Percentiles rank a stretch among this genome's conserved stretches.
Evolutionary conservation across 768 basidiomycete genomes (phyloP).

Genomic region (Austroboletus eburneus): DNA sequence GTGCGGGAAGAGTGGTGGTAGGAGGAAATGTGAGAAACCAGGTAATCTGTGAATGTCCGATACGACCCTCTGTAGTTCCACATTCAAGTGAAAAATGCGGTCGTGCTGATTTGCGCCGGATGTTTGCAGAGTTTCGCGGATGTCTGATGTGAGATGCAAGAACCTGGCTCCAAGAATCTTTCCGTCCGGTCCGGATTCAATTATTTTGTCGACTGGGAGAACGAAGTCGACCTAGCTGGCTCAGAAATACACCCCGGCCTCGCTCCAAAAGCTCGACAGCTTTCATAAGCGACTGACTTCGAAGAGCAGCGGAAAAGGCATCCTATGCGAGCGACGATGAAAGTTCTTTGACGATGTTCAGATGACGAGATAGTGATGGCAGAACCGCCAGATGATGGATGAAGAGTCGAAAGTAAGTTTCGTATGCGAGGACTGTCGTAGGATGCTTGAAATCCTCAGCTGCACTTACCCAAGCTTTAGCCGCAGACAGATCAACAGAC

Average conservation of each 20-base stretch:
- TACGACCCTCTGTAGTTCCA: not conserved
- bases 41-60: not conserved
- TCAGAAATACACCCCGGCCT: too few species aligned
- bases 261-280: not conserved
- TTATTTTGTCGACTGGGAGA: not conserved
- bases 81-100: not conserved
- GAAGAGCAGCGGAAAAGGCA: not conserved
- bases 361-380: not conserved
- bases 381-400: not conserved
- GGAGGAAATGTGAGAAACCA: not conserved
- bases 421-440: not conserved
- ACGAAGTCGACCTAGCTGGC: not conserved
- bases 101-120: not conserved
- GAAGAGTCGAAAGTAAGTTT: not conserved
- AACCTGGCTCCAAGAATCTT: not conserved
- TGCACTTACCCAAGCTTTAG: not conserved
- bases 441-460: not conserved
- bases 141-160: not conserved
- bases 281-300: not conserved
- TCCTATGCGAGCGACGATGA: not conserved
- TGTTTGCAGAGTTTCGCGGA: not conserved
- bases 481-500: not conserved
- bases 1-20: not conserved
- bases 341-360: too few species aligned
- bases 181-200: not conserved